phyloP scores from a whole-genome alignment of 2,329 filamentous ascomycete species.

The Cercospora sp. region DNA sequence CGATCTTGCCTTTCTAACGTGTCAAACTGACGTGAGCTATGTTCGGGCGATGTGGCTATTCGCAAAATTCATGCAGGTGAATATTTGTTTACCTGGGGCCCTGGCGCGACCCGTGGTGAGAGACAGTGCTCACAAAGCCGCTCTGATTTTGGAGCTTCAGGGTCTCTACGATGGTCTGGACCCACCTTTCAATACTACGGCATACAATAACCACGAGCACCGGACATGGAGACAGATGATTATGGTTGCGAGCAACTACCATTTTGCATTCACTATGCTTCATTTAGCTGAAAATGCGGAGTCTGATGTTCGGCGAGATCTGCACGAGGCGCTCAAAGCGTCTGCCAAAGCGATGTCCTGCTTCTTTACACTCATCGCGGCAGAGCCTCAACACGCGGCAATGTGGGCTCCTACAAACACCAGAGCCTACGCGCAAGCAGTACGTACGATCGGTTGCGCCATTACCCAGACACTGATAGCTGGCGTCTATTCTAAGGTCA shows the following conservation, averaged over 20 bases:
- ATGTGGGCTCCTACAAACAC: neutral
- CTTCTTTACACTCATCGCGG: neutral
- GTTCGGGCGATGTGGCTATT: neutral
- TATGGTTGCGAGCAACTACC: neutral
- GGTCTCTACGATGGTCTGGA: neutral
- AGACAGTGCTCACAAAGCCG: neutral
- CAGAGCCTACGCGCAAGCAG: neutral
- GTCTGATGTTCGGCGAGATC: neutral
- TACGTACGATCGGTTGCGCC: neutral
- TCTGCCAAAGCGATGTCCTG: neutral
- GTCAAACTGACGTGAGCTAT: neutral
- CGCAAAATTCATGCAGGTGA: neutral
- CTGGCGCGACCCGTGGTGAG: neutral
- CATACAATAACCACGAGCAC: neutral
- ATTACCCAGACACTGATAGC: neutral
- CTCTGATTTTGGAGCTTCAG: neutral
- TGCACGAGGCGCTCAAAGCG: neutral
- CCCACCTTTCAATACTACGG: neutral
- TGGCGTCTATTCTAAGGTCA: neutral
- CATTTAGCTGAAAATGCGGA: neutral
- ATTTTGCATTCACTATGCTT: neutral
- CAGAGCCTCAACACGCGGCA: neutral
- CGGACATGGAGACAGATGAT: neutral
- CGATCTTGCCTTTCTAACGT: neutral
- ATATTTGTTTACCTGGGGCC: neutral